Conservation (phyloP, 345 rosid species). For the Acer yangbiense region DNA sequence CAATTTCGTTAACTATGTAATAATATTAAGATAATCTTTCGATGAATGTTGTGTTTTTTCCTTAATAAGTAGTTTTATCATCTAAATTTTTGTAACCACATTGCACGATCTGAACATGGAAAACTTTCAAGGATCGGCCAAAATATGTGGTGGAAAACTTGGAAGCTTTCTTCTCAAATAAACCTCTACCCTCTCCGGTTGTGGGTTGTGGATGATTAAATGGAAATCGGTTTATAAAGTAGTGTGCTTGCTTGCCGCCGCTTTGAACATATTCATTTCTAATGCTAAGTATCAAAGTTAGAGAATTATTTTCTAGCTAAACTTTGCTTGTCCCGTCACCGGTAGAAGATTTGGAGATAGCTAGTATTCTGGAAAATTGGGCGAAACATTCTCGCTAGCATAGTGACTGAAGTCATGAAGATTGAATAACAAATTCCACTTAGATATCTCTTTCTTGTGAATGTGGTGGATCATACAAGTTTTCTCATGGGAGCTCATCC, state of each 20-base stretch:
- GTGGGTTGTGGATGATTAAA: not conserved
- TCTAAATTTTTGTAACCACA: slow-evolving; percentile 26
- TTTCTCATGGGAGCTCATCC: no score
- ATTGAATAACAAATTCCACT: no score
- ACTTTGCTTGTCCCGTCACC: not conserved
- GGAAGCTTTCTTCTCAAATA: slow-evolving; percentile 49
- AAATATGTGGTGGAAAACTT: slow-evolving; percentile 44
- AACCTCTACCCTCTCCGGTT: slow-evolving; percentile 38
- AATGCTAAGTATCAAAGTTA: no score
- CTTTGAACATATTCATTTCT: not conserved
- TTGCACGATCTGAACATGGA: slow-evolving; percentile 38
- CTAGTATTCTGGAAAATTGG: no score
- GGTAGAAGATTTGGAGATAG: not conserved
- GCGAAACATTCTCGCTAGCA: no score
- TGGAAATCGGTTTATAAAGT: no score
- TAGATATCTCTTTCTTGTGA: no score
- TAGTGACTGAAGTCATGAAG: no score
- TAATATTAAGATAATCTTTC: no score
- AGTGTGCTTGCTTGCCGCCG: no score
- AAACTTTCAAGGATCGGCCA: slow-evolving; percentile 29
- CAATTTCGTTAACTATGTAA: no score
- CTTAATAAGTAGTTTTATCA: not conserved
- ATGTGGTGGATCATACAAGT: no score
- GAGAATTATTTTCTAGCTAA: not conserved
- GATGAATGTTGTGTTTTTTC: not conserved